Percentiles rank a stretch among this genome's conserved stretches.
Evolutionary conservation across 1,284 basidiomycete genomes (phyloP).

Genomic region (Melanopsichium pennsylvanicum): DNA sequence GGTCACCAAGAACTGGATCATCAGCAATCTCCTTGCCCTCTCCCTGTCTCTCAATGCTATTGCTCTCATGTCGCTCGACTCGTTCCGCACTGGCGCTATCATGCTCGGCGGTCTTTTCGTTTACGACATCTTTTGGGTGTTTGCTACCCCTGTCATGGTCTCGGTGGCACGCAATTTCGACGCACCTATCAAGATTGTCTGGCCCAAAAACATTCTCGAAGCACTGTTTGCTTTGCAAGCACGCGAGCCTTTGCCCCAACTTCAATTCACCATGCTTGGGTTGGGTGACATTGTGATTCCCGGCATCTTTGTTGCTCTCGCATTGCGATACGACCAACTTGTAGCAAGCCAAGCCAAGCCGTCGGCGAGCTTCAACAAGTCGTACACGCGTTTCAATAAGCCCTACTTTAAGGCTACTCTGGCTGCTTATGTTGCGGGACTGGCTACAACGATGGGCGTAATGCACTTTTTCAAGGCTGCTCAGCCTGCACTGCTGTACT

Average conservation of each 20-base stretch:
- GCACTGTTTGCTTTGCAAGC: constrained; percentile 20
- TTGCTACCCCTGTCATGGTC: constrained; percentile 64
- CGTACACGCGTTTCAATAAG: constrained; percentile 70
- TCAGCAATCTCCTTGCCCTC: constrained; percentile 82
- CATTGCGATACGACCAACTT: constrained; percentile 82
- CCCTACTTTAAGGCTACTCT: constrained; percentile 82
- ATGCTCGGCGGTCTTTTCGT: constrained; percentile 71
- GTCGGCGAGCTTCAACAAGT: constrained; percentile 44
- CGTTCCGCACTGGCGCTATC: constrained; percentile 85
- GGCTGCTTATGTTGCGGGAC: constrained; percentile 79
- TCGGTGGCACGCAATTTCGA: constrained; percentile 87
- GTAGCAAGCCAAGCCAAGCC: constrained; percentile 67
- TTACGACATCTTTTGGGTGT: constrained; percentile 66
- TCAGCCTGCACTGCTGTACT: constrained; percentile 91
- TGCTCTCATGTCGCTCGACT: constrained; percentile 83
- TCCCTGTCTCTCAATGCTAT: constrained; percentile 86
- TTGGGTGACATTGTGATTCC: constrained; percentile 90
- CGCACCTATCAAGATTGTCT: constrained; percentile 78
- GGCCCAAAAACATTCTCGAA: constrained; percentile 65
- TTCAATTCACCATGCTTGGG: constrained; percentile 88
- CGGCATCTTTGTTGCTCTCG: constrained; percentile 87
- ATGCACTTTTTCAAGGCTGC: constrained; percentile 84
- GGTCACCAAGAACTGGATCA: constrained; percentile 72
- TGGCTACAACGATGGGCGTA: constrained; percentile 81
- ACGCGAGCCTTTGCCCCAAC: constrained; percentile 35